Conservation (phyloP, 768 basidiomycete species). For the Tricholoma matsutake region DNA sequence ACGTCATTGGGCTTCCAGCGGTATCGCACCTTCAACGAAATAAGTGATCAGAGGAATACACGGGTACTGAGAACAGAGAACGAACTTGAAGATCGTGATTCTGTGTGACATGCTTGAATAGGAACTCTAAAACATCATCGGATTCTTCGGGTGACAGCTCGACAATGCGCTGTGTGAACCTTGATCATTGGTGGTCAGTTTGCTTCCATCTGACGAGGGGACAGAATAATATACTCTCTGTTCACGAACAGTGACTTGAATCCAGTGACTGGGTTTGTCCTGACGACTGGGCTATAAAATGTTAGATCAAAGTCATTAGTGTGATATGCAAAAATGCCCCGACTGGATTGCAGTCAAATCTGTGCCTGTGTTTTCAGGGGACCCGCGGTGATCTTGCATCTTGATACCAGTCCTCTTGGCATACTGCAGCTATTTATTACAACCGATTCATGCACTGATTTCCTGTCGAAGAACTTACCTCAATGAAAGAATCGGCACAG, state of each 20-base stretch:
- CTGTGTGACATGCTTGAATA: slow-evolving; percentile 48
- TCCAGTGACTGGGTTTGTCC: slow-evolving; percentile 59
- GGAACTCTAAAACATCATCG: slow-evolving; percentile 43
- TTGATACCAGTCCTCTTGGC: slow-evolving; percentile 25
- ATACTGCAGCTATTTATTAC: slow-evolving; percentile 19
- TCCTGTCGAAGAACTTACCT: slow-evolving; percentile 21
- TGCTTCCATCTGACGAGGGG: neutral
- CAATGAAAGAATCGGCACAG: slow-evolving; percentile 39
- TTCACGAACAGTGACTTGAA: slow-evolving; percentile 59
- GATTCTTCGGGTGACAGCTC: slow-evolving; percentile 55
- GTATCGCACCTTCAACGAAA: slow-evolving; percentile 38
- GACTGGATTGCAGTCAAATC: slow-evolving; percentile 50
- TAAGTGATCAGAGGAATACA: neutral
- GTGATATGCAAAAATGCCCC: slow-evolving; percentile 11
- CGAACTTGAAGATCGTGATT: slow-evolving; percentile 55
- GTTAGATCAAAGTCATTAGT: neutral
- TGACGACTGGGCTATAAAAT: slow-evolving; percentile 41
- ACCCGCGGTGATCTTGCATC: slow-evolving; percentile 44
- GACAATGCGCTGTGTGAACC: slow-evolving; percentile 54
- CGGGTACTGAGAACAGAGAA: neutral
- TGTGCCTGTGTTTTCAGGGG: slow-evolving; percentile 49
- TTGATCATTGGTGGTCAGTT: slow-evolving; percentile 13
- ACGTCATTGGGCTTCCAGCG: slow-evolving; percentile 50
- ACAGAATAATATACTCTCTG: slow-evolving; percentile 30
- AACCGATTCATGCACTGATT: neutral